Percentiles rank a stretch among this genome's conserved stretches.
Evolutionary conservation across 1,284 basidiomycete species (phyloP).

Genomic region (Ceratobasidium sp.): DNA sequence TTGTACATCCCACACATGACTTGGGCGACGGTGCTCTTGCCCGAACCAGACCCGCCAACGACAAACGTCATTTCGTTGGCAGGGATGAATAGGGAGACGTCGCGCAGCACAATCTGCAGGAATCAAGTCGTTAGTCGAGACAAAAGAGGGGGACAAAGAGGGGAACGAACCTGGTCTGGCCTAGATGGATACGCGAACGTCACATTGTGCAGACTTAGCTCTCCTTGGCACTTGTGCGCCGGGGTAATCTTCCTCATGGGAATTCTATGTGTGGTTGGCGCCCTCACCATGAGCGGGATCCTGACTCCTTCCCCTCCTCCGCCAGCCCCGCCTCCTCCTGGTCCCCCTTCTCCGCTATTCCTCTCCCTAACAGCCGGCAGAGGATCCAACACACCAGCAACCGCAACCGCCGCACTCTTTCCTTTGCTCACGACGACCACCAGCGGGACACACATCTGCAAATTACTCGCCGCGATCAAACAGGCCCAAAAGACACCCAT

Average conservation of each 20-base stretch:
- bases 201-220: slow-evolving; percentile 80
- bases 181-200: slow-evolving; percentile 90
- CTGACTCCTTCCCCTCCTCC: background rate
- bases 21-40: slow-evolving; percentile 91
- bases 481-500: slow-evolving; percentile 98
- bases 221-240: slow-evolving; percentile 70
- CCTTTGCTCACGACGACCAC: slow-evolving; percentile 84
- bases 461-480: slow-evolving; percentile 84
- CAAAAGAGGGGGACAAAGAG: slow-evolving; percentile 59
- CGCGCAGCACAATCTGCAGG: slow-evolving; percentile 57
- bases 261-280: slow-evolving; percentile 28
- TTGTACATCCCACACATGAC: slow-evolving; percentile 85
- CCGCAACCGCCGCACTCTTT: slow-evolving; percentile 69
- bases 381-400: slow-evolving; percentile 17
- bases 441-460: slow-evolving; percentile 87
- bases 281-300: slow-evolving; percentile 26
- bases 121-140: slow-evolving; percentile 50
- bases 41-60: slow-evolving; percentile 90
- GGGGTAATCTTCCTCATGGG: slow-evolving; percentile 47
- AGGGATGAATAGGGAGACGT: slow-evolving; percentile 71
- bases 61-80: slow-evolving; percentile 91
- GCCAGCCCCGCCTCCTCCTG: background rate
- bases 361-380: background rate
- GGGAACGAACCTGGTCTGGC: slow-evolving; percentile 64
- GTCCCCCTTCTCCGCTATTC: background rate